A percentile compares a stretch with the other conserved stretches of the same genome.
Evolutionary conservation across 305 asterid species (phyloP).

Genomic region (Fraxinus paxiana): DNA sequence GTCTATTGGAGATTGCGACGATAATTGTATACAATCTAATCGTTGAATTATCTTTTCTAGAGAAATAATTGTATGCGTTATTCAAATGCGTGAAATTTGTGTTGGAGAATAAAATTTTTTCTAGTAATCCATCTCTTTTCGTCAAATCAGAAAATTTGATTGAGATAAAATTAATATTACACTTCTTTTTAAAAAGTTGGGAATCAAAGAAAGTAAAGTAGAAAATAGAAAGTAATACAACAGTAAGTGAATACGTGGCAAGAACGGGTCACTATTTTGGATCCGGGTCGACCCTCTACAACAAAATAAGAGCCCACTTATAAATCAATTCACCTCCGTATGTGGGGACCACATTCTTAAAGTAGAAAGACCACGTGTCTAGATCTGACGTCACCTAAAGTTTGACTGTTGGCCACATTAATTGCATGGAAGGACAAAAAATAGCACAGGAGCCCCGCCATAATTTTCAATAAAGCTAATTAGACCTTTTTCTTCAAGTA

Average conservation of each 20-base stretch:
- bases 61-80: not conserved
- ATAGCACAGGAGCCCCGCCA: constrained; percentile 54
- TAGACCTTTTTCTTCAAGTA: constrained; percentile 15
- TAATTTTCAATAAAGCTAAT: constrained; percentile 32
- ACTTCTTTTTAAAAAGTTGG: not conserved
- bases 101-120: not conserved
- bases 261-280: not conserved
- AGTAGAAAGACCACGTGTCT: constrained; percentile 41
- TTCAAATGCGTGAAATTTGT: not conserved
- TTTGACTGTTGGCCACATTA: not conserved
- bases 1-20: not conserved
- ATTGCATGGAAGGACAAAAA: constrained; percentile 17
- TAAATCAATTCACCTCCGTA: not conserved
- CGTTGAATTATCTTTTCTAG: not conserved
- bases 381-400: constrained; percentile 18
- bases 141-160: not conserved
- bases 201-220: not conserved
- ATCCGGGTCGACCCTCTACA: not conserved
- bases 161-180: not conserved
- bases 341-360: constrained; percentile 21
- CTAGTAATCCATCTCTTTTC: not conserved
- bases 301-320: not conserved
- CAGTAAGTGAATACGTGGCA: too few species aligned
- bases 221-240: not conserved
- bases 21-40: not conserved